Conservation (phyloP, 2,329 filamentous ascomycete genomes). For the Exophiala sp. region DNA sequence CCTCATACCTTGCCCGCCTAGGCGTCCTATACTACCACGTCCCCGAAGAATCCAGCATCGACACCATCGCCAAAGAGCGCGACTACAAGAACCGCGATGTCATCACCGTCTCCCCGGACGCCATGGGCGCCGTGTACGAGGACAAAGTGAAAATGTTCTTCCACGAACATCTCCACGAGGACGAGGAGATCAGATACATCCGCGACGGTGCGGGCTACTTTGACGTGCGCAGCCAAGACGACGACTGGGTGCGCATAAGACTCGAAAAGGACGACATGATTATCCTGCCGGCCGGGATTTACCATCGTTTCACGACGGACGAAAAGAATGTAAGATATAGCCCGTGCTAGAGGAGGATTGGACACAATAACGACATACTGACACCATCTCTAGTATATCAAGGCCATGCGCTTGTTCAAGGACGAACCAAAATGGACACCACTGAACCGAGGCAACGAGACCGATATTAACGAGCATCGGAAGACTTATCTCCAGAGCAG, state of each 20-base stretch:
- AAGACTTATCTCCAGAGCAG: slow-evolving; percentile 65
- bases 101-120: slow-evolving; percentile 79
- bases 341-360: neutral
- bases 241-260: slow-evolving; percentile 84
- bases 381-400: slow-evolving; percentile 66
- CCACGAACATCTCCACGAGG: slow-evolving; percentile 92
- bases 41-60: slow-evolving; percentile 62
- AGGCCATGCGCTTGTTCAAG: slow-evolving; percentile 95
- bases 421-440: slow-evolving; percentile 99
- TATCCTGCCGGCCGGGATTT: slow-evolving; percentile 90
- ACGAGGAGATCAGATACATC: slow-evolving; percentile 97
- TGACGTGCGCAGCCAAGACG: slow-evolving; percentile 77
- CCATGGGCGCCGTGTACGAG: slow-evolving; percentile 85
- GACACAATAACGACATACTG: slow-evolving; percentile 6
- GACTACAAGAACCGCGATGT: slow-evolving; percentile 94
- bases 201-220: slow-evolving; percentile 86
- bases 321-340: slow-evolving; percentile 69
- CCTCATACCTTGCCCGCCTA: slow-evolving; percentile 64
- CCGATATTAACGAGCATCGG: slow-evolving; percentile 75
- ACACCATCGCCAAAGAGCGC: slow-evolving; percentile 69
- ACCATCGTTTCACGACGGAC: slow-evolving; percentile 96
- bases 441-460: slow-evolving; percentile 71
- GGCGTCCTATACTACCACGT: slow-evolving; percentile 78
- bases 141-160: slow-evolving; percentile 93
- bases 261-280: slow-evolving; percentile 86